Base-by-base conservation (phyloP, 176 grass and related monocot species). In the Tuctoria greenei region DNA sequence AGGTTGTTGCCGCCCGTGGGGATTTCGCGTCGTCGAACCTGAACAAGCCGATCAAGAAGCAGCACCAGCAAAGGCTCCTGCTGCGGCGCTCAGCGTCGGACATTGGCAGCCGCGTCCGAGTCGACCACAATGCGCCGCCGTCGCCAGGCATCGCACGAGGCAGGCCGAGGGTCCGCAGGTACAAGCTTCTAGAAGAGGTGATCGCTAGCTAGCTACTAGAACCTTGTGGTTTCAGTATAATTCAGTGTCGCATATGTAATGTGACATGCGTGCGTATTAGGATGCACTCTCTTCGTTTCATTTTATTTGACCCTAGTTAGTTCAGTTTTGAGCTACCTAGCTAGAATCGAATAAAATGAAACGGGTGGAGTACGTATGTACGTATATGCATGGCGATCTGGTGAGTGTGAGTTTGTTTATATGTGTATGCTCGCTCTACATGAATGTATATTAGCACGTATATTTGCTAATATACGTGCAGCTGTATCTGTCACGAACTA, bases 161-260 rank as follows among this genome's bases (percentile, higher is more conserved):
- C 43, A 91, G 91, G 80, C 86, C 88, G 41, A 97, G 80, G 64
- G 79, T 93, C 58, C 79, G 84, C 31, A 86, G 91, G 79, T 97
- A 97, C 81, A 97, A 91, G 84, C 94, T 97, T 55, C 61, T 97
- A 75, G 91, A 97, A 81, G 94, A 97, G 91, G 88, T 97, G 47
- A 88, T 84, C 58, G 66, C 73, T 67, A 77, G 73, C 46, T 81
- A 76, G 36, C 49, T 2, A 18, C 3, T 38, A 54, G 27, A 20
- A 14, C 20, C 21, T 2, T 7, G 59, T 34, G 7, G 6, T 51
- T 52, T 71, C 36, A 27, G 39, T 31, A 31, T 31, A 31, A 31
- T 31, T 31, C 31, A 31, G 31, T 31, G 31, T 31, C 31, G 31
- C 31, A 31, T 31, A 31, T 31, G 3, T 31, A 20, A 20, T 4